Base-by-base conservation (phyloP, 352 stramenopile genomes). In the Pythium plurisporium region DNA sequence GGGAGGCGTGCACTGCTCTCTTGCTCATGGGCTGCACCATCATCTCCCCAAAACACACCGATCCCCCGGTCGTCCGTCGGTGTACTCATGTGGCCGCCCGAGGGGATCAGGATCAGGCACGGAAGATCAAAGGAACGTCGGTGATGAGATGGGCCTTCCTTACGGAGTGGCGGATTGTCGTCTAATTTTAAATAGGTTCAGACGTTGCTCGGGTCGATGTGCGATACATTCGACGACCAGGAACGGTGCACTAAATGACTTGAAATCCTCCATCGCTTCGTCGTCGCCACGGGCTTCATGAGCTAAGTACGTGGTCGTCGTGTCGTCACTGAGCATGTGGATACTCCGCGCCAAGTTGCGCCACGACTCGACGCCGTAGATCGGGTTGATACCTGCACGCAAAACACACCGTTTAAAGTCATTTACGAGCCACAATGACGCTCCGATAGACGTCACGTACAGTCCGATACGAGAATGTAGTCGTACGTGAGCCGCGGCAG, bases 311-410 rank as follows among this genome's bases (percentile, higher is more conserved):
- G 79, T 89, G 50, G 83, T 47, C 8, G 84, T 89, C 19, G 74
- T 17, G 0, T 48, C 45, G 33, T 71, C 41, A 37, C 79, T 89
- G 15, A 94, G 77, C 25, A 68, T 69, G 37, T 58, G 26, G 50
- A 94, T 91, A 49, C 79, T 91, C 31, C 70, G 60, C 12, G 82
- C 84, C 11, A 94, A 65, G 31, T 89, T 81, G 20, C 82, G 67
- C 84, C 84, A 94, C 37, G 81, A 91, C 26, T 91, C 74, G 51
- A 70, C 61, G 36, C 82, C 84, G 64, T 94, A 94, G 55, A 94
- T 91, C 45, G 84, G 81, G 43, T 94, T 94, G 55, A 94, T 91
- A 52, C 74, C 74, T 84, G 19, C 10, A 27, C 14, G 27, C 0
- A 27, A 44, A 10, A 27, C 38, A n/a, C 23, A 23, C 7, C 12